These are phyloP conservation scores for Pyrus communis DNA, from an alignment of 306 rosid species.

Conservation along the genomic window DNA sequence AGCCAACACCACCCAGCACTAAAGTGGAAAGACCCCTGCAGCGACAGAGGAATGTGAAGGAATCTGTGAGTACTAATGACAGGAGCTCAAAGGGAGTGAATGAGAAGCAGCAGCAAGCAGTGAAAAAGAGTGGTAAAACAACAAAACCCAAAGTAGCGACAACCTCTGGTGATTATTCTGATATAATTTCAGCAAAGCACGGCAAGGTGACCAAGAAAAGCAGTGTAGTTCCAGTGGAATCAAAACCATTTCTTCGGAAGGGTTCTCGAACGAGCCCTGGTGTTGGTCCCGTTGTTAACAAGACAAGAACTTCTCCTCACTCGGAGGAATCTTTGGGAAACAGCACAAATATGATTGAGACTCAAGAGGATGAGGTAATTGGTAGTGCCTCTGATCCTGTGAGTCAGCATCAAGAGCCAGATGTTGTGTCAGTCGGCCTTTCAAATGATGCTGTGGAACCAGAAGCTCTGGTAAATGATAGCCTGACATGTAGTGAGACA, in stretches of 20 bases:
- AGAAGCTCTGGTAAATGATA: constrained; percentile 38
- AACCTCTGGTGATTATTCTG: constrained; percentile 46
- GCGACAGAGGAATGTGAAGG: constrained; percentile 56
- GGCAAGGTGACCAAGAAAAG: constrained; percentile 79
- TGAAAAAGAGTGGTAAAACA: constrained; percentile 42
- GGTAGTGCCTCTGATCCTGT: constrained; percentile 42
- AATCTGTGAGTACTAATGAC: constrained; percentile 24
- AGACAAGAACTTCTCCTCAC: constrained; percentile 48
- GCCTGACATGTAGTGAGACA: constrained; percentile 32
- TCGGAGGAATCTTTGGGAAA: constrained; percentile 38
- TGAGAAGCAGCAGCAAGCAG: constrained; percentile 46
- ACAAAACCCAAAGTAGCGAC: constrained; percentile 42
- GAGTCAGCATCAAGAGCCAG: constrained; percentile 47
- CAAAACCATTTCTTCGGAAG: constrained; percentile 81
- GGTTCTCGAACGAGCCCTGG: constrained; percentile 57
- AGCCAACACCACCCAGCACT: constrained; percentile 30
- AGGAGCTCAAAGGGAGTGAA: constrained; percentile 43
- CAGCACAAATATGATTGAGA: constrained; percentile 35
- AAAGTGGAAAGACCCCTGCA: constrained; percentile 50
- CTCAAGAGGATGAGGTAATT: constrained; percentile 42
- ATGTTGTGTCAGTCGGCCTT: constrained; percentile 23
- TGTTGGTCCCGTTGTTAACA: constrained; percentile 38
- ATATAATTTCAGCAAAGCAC: constrained; percentile 38
- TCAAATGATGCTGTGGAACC: constrained; percentile 39
- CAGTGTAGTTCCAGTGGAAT: constrained; percentile 90